phyloP scores from a whole-genome alignment of 2,329 filamentous ascomycete species.

The Scytalidium lignicola region DNA sequence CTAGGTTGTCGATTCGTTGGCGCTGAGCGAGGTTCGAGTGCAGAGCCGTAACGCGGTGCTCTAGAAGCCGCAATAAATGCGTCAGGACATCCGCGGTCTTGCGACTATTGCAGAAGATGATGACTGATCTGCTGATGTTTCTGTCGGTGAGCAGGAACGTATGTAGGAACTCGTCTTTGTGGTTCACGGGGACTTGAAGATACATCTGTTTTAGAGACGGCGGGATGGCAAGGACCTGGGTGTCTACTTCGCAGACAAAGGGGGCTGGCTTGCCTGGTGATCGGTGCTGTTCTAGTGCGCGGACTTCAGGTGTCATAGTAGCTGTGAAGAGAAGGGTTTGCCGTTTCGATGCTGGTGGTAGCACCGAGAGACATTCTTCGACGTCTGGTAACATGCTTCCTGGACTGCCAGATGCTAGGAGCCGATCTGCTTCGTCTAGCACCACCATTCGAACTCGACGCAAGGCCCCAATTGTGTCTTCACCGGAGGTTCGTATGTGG shows the following conservation, averaged over 20 bases:
- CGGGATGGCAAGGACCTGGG: constrained; percentile 69
- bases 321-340: constrained; percentile 96
- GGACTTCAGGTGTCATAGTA: constrained; percentile 88
- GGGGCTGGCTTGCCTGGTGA: constrained; percentile 67
- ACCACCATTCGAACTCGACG: constrained; percentile 79
- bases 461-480: constrained; percentile 82
- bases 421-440: constrained; percentile 89
- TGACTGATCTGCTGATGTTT: constrained; percentile 72
- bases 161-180: constrained; percentile 93
- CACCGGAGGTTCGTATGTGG: constrained; percentile 85
- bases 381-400: constrained; percentile 95
- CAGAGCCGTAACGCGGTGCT: constrained; percentile 84
- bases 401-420: constrained; percentile 65
- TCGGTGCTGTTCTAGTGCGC: constrained; percentile 69
- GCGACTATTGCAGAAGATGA: constrained; percentile 93
- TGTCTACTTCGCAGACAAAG: constrained; percentile 86
- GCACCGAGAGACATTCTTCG: constrained; percentile 75
- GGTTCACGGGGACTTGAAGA: constrained; percentile 81
- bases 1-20: constrained; percentile 81
- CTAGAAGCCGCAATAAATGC: constrained; percentile 77
- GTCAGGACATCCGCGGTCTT: constrained; percentile 84
- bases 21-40: constrained; percentile 84
- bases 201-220: constrained; percentile 78
- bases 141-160: constrained; percentile 74
- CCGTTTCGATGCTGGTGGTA: constrained; percentile 73